These are phyloP conservation scores for Neurospora intermedia DNA, from an alignment of 495 filamentous ascomycete genomes.

Conservation along the genomic window DNA sequence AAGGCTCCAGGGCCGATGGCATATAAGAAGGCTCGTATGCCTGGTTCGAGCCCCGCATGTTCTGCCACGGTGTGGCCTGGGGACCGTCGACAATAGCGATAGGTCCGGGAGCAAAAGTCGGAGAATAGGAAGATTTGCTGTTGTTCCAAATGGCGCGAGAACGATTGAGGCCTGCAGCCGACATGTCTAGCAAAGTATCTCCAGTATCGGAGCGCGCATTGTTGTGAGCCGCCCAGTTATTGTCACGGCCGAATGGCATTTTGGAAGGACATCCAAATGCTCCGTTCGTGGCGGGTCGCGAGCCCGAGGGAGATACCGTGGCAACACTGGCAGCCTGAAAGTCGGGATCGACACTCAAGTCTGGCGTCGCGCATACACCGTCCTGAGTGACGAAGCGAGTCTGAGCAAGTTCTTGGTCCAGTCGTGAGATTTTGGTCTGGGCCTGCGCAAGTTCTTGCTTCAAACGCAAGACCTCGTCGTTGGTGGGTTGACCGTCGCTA, in stretches of 20 bases:
- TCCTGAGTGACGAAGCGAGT: constrained; percentile 47
- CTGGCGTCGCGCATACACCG: constrained; percentile 15
- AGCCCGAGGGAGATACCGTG: constrained; percentile 9
- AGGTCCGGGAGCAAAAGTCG: constrained; percentile 22
- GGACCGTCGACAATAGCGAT: constrained; percentile 24
- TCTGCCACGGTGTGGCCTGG: constrained; percentile 28
- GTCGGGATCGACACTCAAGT: constrained; percentile 16
- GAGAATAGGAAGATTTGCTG: constrained; percentile 22
- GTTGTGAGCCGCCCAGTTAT: constrained; percentile 53
- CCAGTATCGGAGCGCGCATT: constrained; percentile 56
- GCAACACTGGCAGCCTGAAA: constrained; percentile 11
- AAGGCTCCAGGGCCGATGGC: constrained; percentile 21
- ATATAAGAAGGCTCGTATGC: constrained; percentile 18
- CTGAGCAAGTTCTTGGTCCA: constrained; percentile 76
- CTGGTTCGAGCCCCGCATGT: constrained; percentile 26
- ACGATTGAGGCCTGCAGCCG: constrained; percentile 48
- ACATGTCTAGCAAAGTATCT: constrained; percentile 38
- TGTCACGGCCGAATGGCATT: constrained; percentile 41
- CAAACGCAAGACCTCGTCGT: constrained; percentile 38
- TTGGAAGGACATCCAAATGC: constrained; percentile 43
- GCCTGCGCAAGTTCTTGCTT: constrained; percentile 72
- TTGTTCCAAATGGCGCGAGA: constrained; percentile 53
- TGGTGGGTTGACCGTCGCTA: constrained; percentile 17
- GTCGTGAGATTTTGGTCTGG: constrained; percentile 65
- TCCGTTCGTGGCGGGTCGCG: constrained; percentile 19